Evolutionary conservation across 2,329 filamentous ascomycete genomes (phyloP).

Genomic region (Fusarium musae): DNA sequence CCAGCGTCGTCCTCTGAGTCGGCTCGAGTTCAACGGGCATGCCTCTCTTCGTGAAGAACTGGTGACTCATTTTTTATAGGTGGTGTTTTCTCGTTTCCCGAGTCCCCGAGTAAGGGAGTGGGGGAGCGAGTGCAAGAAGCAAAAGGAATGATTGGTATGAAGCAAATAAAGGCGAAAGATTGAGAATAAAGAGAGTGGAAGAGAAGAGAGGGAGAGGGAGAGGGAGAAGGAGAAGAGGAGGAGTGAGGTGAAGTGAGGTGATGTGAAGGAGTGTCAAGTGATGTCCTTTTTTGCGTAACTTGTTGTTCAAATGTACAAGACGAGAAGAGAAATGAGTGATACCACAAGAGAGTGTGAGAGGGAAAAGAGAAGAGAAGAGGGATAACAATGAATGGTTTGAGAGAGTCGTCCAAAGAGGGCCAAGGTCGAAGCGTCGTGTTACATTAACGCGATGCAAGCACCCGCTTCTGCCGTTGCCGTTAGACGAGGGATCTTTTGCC

Average conservation of each 20-base stretch:
- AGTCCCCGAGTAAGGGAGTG: conserved; percentile 3
- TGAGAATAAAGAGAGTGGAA: not conserved
- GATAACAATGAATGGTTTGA: conserved; percentile 9
- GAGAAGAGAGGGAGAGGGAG: not conserved
- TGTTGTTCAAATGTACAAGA: not conserved
- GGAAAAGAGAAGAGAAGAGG: not conserved
- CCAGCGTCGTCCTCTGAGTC: conserved; percentile 55
- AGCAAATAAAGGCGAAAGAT: not conserved
- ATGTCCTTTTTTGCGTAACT: conserved; percentile 16
- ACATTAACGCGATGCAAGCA: conserved; percentile 28
- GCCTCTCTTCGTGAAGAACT: conserved; percentile 28
- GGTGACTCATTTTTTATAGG: conserved; percentile 14
- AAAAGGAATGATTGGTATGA: not conserved
- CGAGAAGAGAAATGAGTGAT: not conserved
- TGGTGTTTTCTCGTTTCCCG: conserved; percentile 9
- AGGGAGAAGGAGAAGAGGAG: not conserved
- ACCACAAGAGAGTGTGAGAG: not conserved
- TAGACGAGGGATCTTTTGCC: not conserved
- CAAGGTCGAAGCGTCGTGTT: conserved; percentile 26
- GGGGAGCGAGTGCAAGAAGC: conserved; percentile 3
- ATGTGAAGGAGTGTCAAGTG: not conserved
- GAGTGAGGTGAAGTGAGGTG: not conserved
- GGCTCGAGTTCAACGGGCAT: conserved; percentile 49
- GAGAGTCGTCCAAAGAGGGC: conserved; percentile 19
- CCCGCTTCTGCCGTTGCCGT: conserved; percentile 16